Evolutionary conservation across 2,329 filamentous ascomycete genomes (phyloP).

Genomic region (Arthroderma sp.): DNA sequence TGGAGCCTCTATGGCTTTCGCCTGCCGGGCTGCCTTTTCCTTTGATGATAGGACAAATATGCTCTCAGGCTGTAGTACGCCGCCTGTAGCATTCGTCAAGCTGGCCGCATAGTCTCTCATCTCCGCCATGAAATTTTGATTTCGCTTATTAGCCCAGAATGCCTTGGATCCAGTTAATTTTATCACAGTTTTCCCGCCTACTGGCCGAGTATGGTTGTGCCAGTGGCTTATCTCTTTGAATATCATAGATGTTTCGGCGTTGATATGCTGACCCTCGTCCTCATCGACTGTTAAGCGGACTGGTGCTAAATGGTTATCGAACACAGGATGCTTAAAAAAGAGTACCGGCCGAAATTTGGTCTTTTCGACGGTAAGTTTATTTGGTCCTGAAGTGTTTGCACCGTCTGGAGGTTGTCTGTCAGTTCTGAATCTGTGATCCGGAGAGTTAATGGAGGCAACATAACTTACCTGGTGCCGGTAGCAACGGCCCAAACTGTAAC

Average conservation of each 20-base stretch:
- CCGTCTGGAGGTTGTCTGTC: no score
- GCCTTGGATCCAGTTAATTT: constrained; percentile 18
- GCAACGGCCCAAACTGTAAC: not conserved
- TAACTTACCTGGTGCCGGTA: no score
- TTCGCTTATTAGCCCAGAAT: constrained; percentile 33
- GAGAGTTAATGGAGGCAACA: no score
- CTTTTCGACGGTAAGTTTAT: no score
- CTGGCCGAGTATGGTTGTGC: constrained; percentile 21
- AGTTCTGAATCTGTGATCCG: no score
- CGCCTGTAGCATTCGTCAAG: constrained; percentile 52
- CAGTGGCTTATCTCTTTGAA: constrained; percentile 23
- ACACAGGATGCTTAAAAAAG: constrained; percentile 17
- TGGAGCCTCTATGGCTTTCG: constrained; percentile 5
- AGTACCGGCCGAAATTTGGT: constrained; percentile 1
- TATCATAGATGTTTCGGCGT: constrained; percentile 9
- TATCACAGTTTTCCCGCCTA: constrained; percentile 9
- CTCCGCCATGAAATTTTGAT: constrained; percentile 55
- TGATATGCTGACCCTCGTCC: constrained; percentile 2
- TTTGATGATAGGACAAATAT: constrained; percentile 36
- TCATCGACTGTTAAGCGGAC: constrained; percentile 14
- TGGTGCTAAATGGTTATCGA: constrained; percentile 17
- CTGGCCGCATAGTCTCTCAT: constrained; percentile 57
- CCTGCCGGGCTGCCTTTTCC: constrained; percentile 3
- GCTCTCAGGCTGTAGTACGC: constrained; percentile 49
- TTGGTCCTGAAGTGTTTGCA: no score